Evolutionary conservation across 495 filamentous ascomycete genomes (phyloP).

Genomic region (Penicillium pancosmium): DNA sequence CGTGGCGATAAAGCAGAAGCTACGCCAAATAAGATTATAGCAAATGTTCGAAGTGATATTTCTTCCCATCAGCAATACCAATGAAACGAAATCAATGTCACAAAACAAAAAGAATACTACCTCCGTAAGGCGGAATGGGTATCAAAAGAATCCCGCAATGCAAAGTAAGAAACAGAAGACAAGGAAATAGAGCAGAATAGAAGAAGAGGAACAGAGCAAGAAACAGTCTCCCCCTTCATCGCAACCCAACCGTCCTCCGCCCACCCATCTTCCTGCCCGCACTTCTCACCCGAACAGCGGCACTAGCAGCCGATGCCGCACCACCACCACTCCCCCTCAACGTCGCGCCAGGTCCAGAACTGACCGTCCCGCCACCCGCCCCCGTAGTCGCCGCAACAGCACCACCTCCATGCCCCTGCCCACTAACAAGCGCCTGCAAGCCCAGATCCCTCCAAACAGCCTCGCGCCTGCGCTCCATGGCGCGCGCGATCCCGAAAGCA

Average conservation of each 20-base stretch:
- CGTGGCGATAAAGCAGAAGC: background rate
- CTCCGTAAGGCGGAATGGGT: constrained; percentile 12
- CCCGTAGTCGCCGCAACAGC: constrained; percentile 9
- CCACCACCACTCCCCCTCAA: constrained; percentile 28
- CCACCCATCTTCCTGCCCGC: constrained; percentile 45
- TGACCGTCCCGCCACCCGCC: constrained; percentile 16
- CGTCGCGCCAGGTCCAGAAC: constrained; percentile 59
- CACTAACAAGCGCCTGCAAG: constrained; percentile 66
- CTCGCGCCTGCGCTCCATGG: constrained; percentile 65
- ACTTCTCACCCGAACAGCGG: constrained; percentile 25
- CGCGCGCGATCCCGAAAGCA: constrained; percentile 91
- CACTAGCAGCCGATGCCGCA: constrained; percentile 22
- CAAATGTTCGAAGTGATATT: constrained; percentile 8
- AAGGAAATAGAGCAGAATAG: background rate
- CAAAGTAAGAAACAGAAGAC: background rate
- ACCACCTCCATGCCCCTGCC: constrained; percentile 29
- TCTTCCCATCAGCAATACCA: constrained; percentile 14
- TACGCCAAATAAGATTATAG: background rate
- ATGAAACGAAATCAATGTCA: constrained; percentile 30
- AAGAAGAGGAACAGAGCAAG: background rate
- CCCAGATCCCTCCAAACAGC: constrained; percentile 87
- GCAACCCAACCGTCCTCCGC: constrained; percentile 38
- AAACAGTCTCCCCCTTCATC: constrained; percentile 23
- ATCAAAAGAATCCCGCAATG: constrained; percentile 12
- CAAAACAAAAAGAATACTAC: constrained; percentile 3